Evolutionary conservation across 306 rosid genomes (phyloP).

Genomic region (Gastrolobium bilobum): DNA sequence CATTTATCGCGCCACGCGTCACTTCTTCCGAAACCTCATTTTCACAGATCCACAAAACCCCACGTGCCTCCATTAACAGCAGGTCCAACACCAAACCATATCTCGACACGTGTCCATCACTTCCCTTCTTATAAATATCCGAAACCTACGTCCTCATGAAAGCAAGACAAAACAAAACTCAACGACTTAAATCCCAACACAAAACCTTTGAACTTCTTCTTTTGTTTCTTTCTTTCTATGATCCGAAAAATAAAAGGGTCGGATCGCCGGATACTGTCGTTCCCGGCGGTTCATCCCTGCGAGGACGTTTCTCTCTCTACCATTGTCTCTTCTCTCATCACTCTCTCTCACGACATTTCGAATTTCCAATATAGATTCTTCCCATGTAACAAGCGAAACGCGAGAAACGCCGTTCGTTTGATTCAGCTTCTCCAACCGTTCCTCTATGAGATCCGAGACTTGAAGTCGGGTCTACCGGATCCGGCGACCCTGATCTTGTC

Average conservation of each 20-base stretch:
- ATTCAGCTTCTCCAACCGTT: conserved; percentile 63
- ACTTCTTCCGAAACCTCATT: conserved; percentile 41
- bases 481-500: conserved; percentile 58
- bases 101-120: conserved; percentile 62
- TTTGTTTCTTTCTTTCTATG: conserved; percentile 51
- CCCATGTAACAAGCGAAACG: conserved; percentile 65
- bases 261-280: conserved; percentile 73
- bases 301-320: conserved; percentile 54
- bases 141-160: not conserved
- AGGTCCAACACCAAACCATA: not conserved
- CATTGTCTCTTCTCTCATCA: conserved; percentile 59
- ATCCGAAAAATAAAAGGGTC: conserved; percentile 49
- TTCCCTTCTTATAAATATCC: conserved; percentile 38
- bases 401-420: conserved; percentile 56
- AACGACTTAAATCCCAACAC: conserved; percentile 17
- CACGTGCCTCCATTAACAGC: conserved; percentile 38
- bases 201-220: conserved; percentile 30
- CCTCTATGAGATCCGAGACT: conserved; percentile 61
- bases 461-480: conserved; percentile 39
- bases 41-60: not conserved
- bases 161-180: not conserved
- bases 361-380: conserved; percentile 50
- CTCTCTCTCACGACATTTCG: conserved; percentile 55
- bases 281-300: conserved; percentile 83
- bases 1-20: conserved; percentile 56